Evolutionary conservation across 768 basidiomycete species (phyloP).

Genomic region (Chlorophyllum brunneum): DNA sequence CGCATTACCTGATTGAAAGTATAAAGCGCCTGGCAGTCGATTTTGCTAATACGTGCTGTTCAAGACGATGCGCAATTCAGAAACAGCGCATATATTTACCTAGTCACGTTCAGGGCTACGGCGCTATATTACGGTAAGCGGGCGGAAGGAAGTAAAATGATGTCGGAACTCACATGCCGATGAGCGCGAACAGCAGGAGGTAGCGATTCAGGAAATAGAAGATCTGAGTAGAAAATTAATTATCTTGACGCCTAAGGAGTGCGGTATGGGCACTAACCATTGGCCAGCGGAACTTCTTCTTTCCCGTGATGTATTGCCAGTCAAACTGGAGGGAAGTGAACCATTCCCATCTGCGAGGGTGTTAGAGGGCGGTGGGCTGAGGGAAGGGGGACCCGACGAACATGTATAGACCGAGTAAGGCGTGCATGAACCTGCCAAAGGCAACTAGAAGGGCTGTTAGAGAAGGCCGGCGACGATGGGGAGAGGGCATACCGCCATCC

Average conservation of each 20-base stretch:
- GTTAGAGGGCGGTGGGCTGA: background rate
- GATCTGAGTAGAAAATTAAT: slow-evolving; percentile 29
- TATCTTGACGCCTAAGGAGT: background rate
- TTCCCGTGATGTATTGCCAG: slow-evolving; percentile 55
- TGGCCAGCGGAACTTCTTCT: slow-evolving; percentile 62
- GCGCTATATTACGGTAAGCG: slow-evolving; percentile 30
- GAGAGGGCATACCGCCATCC: slow-evolving; percentile 38
- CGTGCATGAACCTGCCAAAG: slow-evolving; percentile 57
- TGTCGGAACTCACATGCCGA: slow-evolving; percentile 56
- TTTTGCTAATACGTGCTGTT: slow-evolving; percentile 27
- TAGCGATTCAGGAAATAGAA: slow-evolving; percentile 74
- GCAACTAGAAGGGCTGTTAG: slow-evolving; percentile 26
- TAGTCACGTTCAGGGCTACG: slow-evolving; percentile 55
- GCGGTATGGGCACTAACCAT: slow-evolving; percentile 38
- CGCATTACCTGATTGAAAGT: slow-evolving; percentile 54
- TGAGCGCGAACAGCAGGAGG: slow-evolving; percentile 56
- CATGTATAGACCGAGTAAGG: slow-evolving; percentile 58
- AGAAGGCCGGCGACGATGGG: background rate
- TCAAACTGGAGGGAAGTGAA: slow-evolving; percentile 60
- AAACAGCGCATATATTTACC: slow-evolving; percentile 26
- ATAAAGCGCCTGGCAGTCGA: slow-evolving; percentile 66
- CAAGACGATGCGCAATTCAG: background rate
- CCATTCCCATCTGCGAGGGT: slow-evolving; percentile 57
- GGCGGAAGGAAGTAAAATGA: slow-evolving; percentile 1
- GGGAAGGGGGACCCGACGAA: slow-evolving; percentile 22